Evolutionary conservation across 768 basidiomycete genomes (phyloP), one percentile per base, ranked within the genome.

Genomic region (Russula emetica): DNA sequence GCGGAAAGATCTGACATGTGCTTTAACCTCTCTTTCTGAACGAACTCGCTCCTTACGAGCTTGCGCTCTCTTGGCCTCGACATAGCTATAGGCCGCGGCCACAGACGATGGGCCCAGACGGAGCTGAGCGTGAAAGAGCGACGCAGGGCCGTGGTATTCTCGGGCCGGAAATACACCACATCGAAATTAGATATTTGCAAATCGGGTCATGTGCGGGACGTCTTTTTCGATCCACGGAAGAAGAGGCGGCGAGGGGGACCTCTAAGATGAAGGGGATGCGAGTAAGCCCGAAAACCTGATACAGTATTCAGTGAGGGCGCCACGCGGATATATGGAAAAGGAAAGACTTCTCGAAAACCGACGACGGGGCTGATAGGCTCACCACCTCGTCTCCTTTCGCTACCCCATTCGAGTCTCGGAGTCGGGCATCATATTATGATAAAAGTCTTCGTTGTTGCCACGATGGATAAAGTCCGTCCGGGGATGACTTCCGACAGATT

Each of bases 221-320:
- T 22, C 26, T n/a, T 18, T 50, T 24, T 42, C 52, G 52, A 61
- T 61, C 60, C 52, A 54, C 53, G 24, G 53, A 47, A 47, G 60
- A 61, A 54, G 60, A 30, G 44, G 44, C 20, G 38, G 38, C 38
- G 38, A 40, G 38, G 38, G 36, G 16, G 16, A 40, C 38, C 38
- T 40, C 38, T 40, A 6, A 40, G 4, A 18, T 34, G 34, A 34
- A 11, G 34, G 34, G 13, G 36, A 36, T 36, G 36, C 36, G 36
- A 36, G 13, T 34, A 36, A 14, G 6, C 16, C 16, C 14, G 14
- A 38, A 38, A 38, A 6, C 14, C 5, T 24, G 24, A 59, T 51
- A 32, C 44, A 58, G 10, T 26, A 26, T 38, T 38, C 16, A 18
- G 38, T 40, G 16, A n/a, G 26, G 38, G 20, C 18, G 40, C 28